Evolutionary conservation across 148 eudicot genomes (phyloP), one percentile per base, ranked within the genome.

Genomic region (Rhododendron simsii): DNA sequence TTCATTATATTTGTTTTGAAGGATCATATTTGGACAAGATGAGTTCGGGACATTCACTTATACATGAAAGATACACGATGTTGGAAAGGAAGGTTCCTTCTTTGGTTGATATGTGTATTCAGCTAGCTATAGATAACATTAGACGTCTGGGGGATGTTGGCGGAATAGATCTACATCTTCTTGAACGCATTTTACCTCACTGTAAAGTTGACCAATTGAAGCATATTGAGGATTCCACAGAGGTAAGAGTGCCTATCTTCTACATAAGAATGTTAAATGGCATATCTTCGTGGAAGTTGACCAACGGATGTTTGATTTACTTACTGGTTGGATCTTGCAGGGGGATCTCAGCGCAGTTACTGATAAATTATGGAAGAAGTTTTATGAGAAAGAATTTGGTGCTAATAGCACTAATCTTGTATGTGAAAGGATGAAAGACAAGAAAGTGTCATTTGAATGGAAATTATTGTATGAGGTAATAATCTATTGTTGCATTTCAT

Each of bases 101-200:
- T 67, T 92, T 97, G 89, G 92, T 95, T 45, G 95, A 97, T 89
- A 88, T 97, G 39, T 95, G 99, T 88, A 93, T 97, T 88, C 95
- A 91, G 83, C 86, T 86, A 50, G 98, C 96, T n/a, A 87, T 97
- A 84, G 98, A 93, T 87, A 97, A 97, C 79, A 88, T 95, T 81
- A 89, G 94, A 83, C 93, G 93, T 90, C 90, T 97, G 41, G 99
- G 99, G 48, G 85, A 97, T 91, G 98, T 97, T 80, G 99, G 98
- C 16, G 93, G 87, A 73, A 91, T 91, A 51, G 99, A 91, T 78
- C n/a, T 83, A 74, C 91, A 91, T 86, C 94, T 97, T 83, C 93
- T 97, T 23, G 95, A 93, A 33, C 94, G 93, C 75, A 92, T 97
- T 89, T 95, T 97, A 89, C 91, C 94, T 44, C 99, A 97, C 84